Evolutionary conservation across 2,329 filamentous ascomycete species (phyloP).

Genomic region (Cercospora brassicicola): DNA sequence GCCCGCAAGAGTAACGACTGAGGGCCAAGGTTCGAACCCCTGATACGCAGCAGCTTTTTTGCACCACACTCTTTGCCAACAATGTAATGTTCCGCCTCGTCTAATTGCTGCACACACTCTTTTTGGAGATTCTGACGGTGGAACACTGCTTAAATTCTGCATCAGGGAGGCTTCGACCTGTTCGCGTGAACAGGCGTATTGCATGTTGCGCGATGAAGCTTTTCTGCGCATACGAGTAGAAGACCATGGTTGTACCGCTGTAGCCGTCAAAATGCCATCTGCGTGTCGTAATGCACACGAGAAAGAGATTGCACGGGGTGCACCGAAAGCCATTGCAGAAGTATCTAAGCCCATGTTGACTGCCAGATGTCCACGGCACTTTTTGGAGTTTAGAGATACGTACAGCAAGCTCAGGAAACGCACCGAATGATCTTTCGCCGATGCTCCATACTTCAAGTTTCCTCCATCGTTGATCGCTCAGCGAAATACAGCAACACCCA

Average conservation of each 20-base stretch:
- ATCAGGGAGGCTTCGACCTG: not conserved
- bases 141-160: not conserved
- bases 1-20: not conserved
- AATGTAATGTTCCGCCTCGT: not conserved
- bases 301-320: not conserved
- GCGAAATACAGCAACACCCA: not conserved
- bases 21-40: not conserved
- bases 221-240: not conserved
- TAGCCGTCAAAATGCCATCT: not conserved
- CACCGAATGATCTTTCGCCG: not conserved
- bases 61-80: not conserved
- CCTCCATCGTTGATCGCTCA: not conserved
- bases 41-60: not conserved
- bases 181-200: not conserved
- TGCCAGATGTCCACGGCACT: not conserved
- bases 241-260: too few relatives aligned
- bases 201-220: not conserved
- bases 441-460: not conserved
- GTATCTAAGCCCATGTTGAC: not conserved
- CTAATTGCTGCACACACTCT: not conserved
- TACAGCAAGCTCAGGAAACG: not conserved
- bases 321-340: not conserved
- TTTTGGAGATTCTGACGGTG: not conserved
- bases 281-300: not conserved
- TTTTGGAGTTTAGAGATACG: not conserved